phyloP scores from a whole-genome alignment of 1,284 basidiomycete species.

The Rhodotorula glutinis region DNA sequence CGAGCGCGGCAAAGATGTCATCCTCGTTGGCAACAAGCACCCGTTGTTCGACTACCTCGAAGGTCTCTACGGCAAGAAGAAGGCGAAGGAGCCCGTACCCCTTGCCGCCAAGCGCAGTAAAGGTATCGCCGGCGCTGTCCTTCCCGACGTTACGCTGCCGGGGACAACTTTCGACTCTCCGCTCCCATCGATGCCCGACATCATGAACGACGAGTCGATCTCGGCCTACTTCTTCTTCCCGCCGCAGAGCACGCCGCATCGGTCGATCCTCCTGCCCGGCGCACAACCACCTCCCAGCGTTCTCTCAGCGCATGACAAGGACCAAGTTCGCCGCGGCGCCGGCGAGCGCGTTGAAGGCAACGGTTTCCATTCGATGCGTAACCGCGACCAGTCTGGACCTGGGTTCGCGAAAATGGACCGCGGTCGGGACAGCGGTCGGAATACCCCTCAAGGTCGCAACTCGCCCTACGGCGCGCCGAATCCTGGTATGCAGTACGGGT shows the following conservation, averaged over 20 bases:
- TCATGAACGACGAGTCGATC: slow-evolving; percentile 79
- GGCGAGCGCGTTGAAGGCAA: slow-evolving; percentile 22
- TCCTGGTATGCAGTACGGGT: slow-evolving; percentile 16
- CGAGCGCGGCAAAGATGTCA: slow-evolving; percentile 74
- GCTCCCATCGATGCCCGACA: slow-evolving; percentile 59
- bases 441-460: neutral
- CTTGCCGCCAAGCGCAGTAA: slow-evolving; percentile 69
- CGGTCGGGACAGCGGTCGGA: slow-evolving; percentile 14
- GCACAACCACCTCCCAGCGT: slow-evolving; percentile 61
- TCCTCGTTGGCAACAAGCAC: slow-evolving; percentile 84
- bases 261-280: slow-evolving; percentile 76
- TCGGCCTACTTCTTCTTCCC: slow-evolving; percentile 89
- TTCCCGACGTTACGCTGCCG: slow-evolving; percentile 84
- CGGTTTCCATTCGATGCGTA: slow-evolving; percentile 33
- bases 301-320: slow-evolving; percentile 71
- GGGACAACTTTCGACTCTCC: slow-evolving; percentile 85
- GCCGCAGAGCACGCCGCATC: slow-evolving; percentile 76
- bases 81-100: slow-evolving; percentile 58
- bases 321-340: slow-evolving; percentile 56
- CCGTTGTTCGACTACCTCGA: slow-evolving; percentile 81
- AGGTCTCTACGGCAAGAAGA: slow-evolving; percentile 82
- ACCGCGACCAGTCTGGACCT: slow-evolving; percentile 28
- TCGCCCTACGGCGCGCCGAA: slow-evolving; percentile 5
- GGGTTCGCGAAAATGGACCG: slow-evolving; percentile 35
- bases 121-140: slow-evolving; percentile 74